phyloP scores from a whole-genome alignment of 306 rosid species.

The Inga leiocalycina region DNA sequence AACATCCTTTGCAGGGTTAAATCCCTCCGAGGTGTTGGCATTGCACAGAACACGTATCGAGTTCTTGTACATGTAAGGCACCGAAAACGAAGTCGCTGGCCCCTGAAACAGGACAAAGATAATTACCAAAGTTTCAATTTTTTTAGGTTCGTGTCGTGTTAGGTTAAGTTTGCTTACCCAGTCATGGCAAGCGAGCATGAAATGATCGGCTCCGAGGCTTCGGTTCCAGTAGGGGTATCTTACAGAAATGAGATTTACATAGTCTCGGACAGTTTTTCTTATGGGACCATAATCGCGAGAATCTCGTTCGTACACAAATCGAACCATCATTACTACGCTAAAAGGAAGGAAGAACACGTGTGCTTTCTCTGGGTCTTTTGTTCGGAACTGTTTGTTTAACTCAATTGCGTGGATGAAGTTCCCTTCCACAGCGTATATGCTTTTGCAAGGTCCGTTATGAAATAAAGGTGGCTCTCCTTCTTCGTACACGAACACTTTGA shows the following conservation, averaged over 20 bases:
- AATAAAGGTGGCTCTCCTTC: slow-evolving; percentile 94
- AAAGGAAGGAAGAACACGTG: slow-evolving; percentile 81
- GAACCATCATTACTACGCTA: slow-evolving; percentile 84
- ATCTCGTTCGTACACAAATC: slow-evolving; percentile 64
- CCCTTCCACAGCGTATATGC: slow-evolving; percentile 90
- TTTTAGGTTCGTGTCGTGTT: not conserved
- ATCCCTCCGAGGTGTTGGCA: slow-evolving; percentile 94
- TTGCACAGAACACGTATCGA: slow-evolving; percentile 82
- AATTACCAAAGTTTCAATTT: not conserved
- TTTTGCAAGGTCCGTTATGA: slow-evolving; percentile 93
- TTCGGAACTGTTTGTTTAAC: slow-evolving; percentile 65
- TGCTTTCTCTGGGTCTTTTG: slow-evolving; percentile 76
- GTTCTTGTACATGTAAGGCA: slow-evolving; percentile 54
- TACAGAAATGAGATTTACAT: slow-evolving; percentile 53
- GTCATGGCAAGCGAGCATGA: slow-evolving; percentile 92
- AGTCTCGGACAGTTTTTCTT: slow-evolving; percentile 62
- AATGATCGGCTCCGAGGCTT: slow-evolving; percentile 92
- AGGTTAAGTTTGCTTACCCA: slow-evolving; percentile 52
- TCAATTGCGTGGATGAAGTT: slow-evolving; percentile 79
- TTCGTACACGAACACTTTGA: slow-evolving; percentile 77
- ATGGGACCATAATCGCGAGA: slow-evolving; percentile 76
- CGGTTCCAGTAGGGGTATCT: slow-evolving; percentile 86
- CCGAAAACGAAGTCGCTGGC: slow-evolving; percentile 63
- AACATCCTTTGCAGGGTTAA: slow-evolving; percentile 74
- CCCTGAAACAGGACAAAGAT: slow-evolving; percentile 51